Evolutionary conservation across 192 early-diverging fungal genomes (phyloP).

Genomic region (Helicostylum pulchrum): DNA sequence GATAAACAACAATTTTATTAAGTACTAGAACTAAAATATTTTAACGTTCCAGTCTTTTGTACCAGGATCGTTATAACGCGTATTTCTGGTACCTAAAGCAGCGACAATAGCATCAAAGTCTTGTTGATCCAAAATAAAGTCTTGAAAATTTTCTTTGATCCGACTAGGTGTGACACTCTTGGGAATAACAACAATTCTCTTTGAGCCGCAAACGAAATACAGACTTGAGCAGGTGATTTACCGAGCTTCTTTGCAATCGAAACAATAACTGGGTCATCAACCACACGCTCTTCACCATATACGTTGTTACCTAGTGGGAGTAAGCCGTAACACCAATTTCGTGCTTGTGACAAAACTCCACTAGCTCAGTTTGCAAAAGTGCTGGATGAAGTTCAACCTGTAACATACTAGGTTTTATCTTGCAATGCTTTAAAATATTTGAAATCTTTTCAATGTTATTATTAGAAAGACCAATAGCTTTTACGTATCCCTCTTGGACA

Average conservation of each 20-base stretch:
- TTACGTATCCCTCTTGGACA: slow-evolving; percentile 55
- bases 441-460: slow-evolving; percentile 45
- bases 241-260: slow-evolving; percentile 63
- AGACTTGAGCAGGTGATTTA: slow-evolving; percentile 68
- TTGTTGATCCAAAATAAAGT: slow-evolving; percentile 45
- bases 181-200: slow-evolving; percentile 76
- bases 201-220: slow-evolving; percentile 70
- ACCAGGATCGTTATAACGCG: slow-evolving; percentile 46
- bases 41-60: slow-evolving; percentile 25
- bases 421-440: slow-evolving; percentile 25
- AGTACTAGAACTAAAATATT: too few species aligned
- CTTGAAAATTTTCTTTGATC: slow-evolving; percentile 58
- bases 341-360: slow-evolving; percentile 69
- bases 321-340: slow-evolving; percentile 79
- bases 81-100: slow-evolving; percentile 33
- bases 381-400: slow-evolving; percentile 86
- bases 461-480: slow-evolving; percentile 66
- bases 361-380: slow-evolving; percentile 64
- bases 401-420: slow-evolving; percentile 64
- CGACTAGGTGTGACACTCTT: slow-evolving; percentile 68
- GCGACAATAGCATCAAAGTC: slow-evolving; percentile 40
- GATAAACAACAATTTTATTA: neutral
- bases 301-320: slow-evolving; percentile 69
- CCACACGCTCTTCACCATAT: slow-evolving; percentile 31
- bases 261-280: slow-evolving; percentile 22